phyloP scores from a whole-genome alignment of 2,329 filamentous ascomycete species.

The Aspergillus fischeri region DNA sequence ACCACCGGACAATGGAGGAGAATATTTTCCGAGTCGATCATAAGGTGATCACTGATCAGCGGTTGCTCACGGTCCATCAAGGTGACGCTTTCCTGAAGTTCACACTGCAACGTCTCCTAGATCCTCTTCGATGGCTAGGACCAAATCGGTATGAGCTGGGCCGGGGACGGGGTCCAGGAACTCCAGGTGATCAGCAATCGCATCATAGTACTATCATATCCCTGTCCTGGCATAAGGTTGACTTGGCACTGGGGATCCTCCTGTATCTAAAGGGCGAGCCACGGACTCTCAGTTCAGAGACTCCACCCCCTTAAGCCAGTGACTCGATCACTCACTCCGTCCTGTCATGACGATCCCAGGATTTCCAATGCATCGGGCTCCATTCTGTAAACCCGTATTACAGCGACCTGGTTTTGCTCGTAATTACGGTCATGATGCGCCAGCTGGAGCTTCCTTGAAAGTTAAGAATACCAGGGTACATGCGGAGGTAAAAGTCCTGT shows the following conservation, averaged over 20 bases:
- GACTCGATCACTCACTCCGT: background rate
- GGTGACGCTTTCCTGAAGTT: background rate
- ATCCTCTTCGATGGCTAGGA: background rate
- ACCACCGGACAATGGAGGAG: background rate
- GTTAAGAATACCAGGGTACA: too few species aligned
- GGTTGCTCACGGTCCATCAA: background rate
- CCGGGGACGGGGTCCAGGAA: too few species aligned
- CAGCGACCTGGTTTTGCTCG: background rate
- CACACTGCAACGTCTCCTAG: background rate
- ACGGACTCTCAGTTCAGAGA: background rate
- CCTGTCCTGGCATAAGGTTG: constrained; percentile 16
- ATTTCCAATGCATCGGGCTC: background rate
- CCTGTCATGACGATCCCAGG: background rate
- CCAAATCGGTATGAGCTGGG: background rate
- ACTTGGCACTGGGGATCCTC: constrained; percentile 15
- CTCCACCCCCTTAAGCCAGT: background rate
- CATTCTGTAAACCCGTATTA: too few species aligned
- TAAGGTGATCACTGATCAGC: background rate
- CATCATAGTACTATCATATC: constrained; percentile 3
- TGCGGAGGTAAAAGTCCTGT: too few species aligned
- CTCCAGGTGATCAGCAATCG: constrained; percentile 1
- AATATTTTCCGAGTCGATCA: constrained; percentile 6
- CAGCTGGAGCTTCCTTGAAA: too few species aligned
- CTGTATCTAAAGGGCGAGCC: background rate
- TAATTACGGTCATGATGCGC: too few species aligned